Percentiles rank a stretch among this genome's conserved stretches.
Conservation (phyloP, 345 rosid species). For the Linum lewisii region DNA sequence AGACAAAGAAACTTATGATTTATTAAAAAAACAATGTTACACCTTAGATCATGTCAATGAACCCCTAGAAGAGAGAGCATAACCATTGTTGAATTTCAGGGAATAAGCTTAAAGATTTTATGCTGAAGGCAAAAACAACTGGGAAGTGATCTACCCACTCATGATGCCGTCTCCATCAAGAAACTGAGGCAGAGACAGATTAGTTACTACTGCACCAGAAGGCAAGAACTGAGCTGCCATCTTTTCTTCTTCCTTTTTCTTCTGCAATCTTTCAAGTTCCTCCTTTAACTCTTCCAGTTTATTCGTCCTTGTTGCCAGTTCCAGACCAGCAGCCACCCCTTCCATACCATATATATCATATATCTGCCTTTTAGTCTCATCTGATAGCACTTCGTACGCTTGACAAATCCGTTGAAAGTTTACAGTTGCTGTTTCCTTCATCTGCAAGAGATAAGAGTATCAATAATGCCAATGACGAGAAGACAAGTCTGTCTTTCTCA, state of each 20-base stretch:
- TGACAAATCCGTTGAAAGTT: conserved; percentile 88
- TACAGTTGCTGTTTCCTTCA: conserved; percentile 80
- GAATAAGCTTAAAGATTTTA: no score
- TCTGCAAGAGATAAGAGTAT: conserved; percentile 26
- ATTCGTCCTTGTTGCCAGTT: conserved; percentile 75
- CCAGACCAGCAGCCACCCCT: conserved; percentile 76
- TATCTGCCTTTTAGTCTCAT: conserved; percentile 68
- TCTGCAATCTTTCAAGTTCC: conserved; percentile 62
- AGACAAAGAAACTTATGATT: no score
- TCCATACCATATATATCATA: conserved; percentile 96
- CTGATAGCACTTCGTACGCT: conserved; percentile 81
- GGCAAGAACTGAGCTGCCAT: conserved; percentile 51
- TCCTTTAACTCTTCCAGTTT: conserved; percentile 77
- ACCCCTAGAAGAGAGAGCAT: no score
- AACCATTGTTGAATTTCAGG: no score
- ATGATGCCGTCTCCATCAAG: conserved; percentile 78
- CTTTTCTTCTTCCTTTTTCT: conserved; percentile 59
- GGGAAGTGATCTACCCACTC: conserved; percentile 44
- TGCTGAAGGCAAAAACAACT: not conserved
- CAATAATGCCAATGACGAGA: no score
- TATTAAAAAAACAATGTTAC: no score
- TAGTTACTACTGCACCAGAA: conserved; percentile 54
- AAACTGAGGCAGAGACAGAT: conserved; percentile 62
- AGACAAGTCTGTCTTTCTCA: no score
- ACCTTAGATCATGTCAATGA: no score